Evolutionary conservation across 75 land plant species (phyloP).

Genomic region (Adiantum capillusveneris): DNA sequence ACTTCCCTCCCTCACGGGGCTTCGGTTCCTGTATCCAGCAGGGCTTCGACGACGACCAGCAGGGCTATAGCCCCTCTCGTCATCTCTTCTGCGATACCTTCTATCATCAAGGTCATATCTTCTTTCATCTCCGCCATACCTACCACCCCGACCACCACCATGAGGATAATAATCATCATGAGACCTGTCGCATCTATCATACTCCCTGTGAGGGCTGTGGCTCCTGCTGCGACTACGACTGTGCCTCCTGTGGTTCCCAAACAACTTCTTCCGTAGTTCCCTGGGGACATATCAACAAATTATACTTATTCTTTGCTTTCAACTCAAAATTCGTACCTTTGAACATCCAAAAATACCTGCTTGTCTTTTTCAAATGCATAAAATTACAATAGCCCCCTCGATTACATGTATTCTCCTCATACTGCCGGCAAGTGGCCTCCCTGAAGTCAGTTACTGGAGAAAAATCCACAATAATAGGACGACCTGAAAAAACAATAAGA

Average conservation of each 20-base stretch:
- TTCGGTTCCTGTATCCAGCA: constrained; percentile 19
- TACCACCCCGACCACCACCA: constrained; percentile 9
- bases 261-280: constrained; percentile 58
- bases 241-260: constrained; percentile 43
- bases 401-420: constrained; percentile 74
- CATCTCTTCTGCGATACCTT: constrained; percentile 29
- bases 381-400: constrained; percentile 84
- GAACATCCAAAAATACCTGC: constrained; percentile 13
- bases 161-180: constrained; percentile 19
- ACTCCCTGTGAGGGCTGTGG: constrained; percentile 28
- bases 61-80: constrained; percentile 30
- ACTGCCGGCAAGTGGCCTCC: constrained; percentile 73
- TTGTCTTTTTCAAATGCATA: constrained; percentile 69
- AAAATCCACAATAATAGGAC: constrained; percentile 75
- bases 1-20: constrained; percentile 68
- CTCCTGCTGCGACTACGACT: constrained; percentile 39
- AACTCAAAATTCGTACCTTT: too few relatives aligned
- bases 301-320: neutral
- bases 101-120: constrained; percentile 22
- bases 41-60: constrained; percentile 31
- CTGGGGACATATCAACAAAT: constrained; percentile 6
- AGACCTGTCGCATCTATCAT: constrained; percentile 22
- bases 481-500: constrained; percentile 16
- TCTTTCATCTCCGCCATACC: constrained; percentile 6
- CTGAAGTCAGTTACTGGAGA: constrained; percentile 80